These are phyloP conservation scores for Microdochium trichocladiopsis DNA, from an alignment of 2,329 filamentous ascomycete species.

Conservation along the genomic window DNA sequence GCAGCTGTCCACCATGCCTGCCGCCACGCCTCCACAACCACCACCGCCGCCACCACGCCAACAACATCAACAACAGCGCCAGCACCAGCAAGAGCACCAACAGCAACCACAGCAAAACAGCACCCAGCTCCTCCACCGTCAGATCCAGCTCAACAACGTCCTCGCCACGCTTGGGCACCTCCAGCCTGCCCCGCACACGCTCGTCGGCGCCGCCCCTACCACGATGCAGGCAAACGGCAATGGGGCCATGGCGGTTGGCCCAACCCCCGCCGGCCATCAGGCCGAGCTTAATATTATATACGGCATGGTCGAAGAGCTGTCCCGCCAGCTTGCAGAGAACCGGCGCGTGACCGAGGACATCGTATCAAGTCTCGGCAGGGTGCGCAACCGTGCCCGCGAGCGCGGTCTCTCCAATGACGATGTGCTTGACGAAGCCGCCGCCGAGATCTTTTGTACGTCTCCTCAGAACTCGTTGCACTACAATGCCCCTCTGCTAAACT, in stretches of 20 bases:
- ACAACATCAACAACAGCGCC: neutral
- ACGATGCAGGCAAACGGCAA: slow-evolving; percentile 10
- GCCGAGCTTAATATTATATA: slow-evolving; percentile 64
- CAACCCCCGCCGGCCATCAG: slow-evolving; percentile 61
- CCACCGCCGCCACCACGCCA: no score
- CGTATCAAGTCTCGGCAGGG: slow-evolving; percentile 53
- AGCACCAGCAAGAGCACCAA: neutral
- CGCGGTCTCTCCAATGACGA: slow-evolving; percentile 51
- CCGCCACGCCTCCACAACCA: no score
- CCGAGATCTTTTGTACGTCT: slow-evolving; percentile 47
- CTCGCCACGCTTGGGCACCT: slow-evolving; percentile 13
- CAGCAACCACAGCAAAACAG: neutral
- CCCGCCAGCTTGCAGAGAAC: slow-evolving; percentile 55
- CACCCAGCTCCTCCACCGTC: slow-evolving; percentile 21
- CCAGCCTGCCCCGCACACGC: neutral
- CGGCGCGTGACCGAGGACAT: slow-evolving; percentile 56
- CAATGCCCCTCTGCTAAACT: slow-evolving; percentile 3
- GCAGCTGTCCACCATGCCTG: no score
- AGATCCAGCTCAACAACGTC: neutral
- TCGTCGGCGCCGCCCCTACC: neutral
- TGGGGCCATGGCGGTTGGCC: slow-evolving; percentile 39
- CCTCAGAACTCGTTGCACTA: neutral
- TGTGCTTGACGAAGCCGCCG: slow-evolving; percentile 45
- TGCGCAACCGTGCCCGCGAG: slow-evolving; percentile 48
- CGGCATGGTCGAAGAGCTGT: slow-evolving; percentile 60